phyloP scores from a whole-genome alignment of 805 yeast species.

The Yarrowia sp. region DNA sequence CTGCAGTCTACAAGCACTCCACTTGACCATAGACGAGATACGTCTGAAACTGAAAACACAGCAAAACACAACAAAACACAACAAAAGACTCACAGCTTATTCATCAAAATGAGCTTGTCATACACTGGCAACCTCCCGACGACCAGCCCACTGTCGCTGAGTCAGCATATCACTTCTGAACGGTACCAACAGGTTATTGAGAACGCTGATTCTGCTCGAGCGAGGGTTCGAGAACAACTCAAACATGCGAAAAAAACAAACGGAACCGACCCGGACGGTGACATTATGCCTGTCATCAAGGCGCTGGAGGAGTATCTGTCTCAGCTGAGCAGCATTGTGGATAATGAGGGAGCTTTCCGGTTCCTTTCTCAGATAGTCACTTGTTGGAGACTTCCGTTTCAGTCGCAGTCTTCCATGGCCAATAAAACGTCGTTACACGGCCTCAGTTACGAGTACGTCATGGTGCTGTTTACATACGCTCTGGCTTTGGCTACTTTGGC shows the following conservation, averaged over 20 bases:
- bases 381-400: constrained; percentile 34
- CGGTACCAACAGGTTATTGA: constrained; percentile 31
- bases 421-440: constrained; percentile 26
- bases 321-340: constrained; percentile 29
- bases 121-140: constrained; percentile 33
- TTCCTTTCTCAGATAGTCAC: constrained; percentile 25
- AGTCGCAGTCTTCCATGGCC: constrained; percentile 24
- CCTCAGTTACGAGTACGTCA: constrained; percentile 31
- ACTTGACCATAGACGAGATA: background rate
- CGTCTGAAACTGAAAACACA: background rate
- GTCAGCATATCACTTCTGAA: constrained; percentile 29
- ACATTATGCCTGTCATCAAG: constrained; percentile 30
- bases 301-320: constrained; percentile 35
- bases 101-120: constrained; percentile 19
- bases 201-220: constrained; percentile 35
- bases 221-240: constrained; percentile 34
- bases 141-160: constrained; percentile 33
- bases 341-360: constrained; percentile 27
- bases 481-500: constrained; percentile 29
- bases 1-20: constrained; percentile 17
- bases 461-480: constrained; percentile 31
- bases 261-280: constrained; percentile 27
- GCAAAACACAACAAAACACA: background rate
- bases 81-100: too few species aligned
- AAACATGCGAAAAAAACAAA: constrained; percentile 35